Conservation (phyloP, 2,329 filamentous ascomycete genomes). For the Fusarium sp. region DNA sequence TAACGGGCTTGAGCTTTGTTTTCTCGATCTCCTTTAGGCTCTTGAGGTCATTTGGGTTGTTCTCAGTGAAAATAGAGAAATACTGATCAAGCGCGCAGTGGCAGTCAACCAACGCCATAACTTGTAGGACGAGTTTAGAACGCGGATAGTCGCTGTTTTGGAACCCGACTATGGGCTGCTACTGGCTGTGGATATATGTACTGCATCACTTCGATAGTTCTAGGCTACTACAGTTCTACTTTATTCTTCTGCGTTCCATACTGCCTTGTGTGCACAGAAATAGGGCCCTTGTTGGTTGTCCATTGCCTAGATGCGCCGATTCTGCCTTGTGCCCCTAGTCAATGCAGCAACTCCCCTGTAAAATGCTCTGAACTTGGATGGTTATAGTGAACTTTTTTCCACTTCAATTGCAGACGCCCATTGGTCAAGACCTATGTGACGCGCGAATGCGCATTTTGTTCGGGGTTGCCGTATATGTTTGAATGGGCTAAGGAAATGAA, state of each 20-base stretch:
- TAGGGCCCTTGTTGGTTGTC: background rate
- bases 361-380: background rate
- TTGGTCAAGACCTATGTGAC: background rate
- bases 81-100: conserved; percentile 8
- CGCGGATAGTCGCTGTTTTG: background rate
- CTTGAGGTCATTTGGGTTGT: background rate
- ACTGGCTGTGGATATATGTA: background rate
- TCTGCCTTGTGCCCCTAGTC: conserved; percentile 14
- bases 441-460: background rate
- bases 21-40: background rate
- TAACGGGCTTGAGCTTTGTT: too few species aligned
- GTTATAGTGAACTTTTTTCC: fast-evolving
- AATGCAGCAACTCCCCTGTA: conserved; percentile 1
- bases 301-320: background rate
- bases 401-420: background rate
- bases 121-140: background rate
- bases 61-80: background rate
- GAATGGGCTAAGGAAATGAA: too few species aligned
- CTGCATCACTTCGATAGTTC: background rate
- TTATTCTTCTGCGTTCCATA: background rate
- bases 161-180: background rate
- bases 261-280: background rate
- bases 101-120: conserved; percentile 2
- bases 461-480: background rate
- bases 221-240: background rate